Evolutionary conservation across 2,329 filamentous ascomycete genomes (phyloP).

Genomic region (Cytospora leucostoma): DNA sequence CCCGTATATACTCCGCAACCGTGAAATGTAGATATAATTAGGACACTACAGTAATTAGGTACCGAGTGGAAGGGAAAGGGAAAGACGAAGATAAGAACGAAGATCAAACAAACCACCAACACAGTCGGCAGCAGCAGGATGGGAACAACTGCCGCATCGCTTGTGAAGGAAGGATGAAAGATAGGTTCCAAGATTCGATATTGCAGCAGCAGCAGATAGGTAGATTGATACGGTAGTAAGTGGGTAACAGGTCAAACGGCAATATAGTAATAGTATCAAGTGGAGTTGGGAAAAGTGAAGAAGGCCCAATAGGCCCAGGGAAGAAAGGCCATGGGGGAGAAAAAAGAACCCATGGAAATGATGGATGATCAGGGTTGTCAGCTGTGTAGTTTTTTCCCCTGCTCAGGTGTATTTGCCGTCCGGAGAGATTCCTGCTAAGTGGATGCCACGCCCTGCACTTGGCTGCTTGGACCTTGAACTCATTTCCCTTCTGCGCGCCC

Average conservation of each 20-base stretch:
- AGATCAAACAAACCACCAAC: constrained; percentile 6
- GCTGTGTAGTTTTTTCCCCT: background rate
- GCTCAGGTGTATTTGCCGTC: background rate
- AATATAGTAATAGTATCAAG: constrained; percentile 9
- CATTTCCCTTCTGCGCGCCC: constrained; percentile 8
- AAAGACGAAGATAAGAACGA: background rate
- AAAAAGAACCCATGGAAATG: constrained; percentile 15
- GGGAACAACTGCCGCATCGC: constrained; percentile 14
- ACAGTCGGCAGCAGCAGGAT: constrained; percentile 11
- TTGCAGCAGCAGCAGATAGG: background rate
- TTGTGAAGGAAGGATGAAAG: background rate
- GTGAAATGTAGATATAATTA: constrained; percentile 7
- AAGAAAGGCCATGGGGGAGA: constrained; percentile 11
- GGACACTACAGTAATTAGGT: background rate
- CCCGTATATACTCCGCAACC: background rate
- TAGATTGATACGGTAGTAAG: background rate
- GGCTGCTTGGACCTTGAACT: background rate
- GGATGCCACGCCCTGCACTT: background rate
- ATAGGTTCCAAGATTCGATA: no score
- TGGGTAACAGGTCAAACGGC: constrained; percentile 10
- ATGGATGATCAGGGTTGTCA: constrained; percentile 16
- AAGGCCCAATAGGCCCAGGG: background rate
- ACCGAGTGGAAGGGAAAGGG: constrained; percentile 4
- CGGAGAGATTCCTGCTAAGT: constrained; percentile 2
- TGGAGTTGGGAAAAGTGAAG: constrained; percentile 8